Percentiles rank a stretch among this genome's conserved stretches.
phyloP scores from a whole-genome alignment of 164 flowering plant genomes.

The Santalum album region DNA sequence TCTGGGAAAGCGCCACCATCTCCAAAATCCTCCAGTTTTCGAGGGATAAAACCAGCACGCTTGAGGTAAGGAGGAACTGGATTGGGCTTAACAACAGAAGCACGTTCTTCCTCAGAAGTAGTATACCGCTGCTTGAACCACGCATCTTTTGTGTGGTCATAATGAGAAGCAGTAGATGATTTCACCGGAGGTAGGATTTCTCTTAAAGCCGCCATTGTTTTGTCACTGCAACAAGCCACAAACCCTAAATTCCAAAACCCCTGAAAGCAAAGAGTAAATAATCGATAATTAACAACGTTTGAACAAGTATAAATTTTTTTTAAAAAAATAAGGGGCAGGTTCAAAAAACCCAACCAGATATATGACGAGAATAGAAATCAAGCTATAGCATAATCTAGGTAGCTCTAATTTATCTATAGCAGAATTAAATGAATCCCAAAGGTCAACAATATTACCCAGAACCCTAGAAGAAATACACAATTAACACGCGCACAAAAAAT shows the following conservation, averaged over 20 bases:
- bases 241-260: constrained; percentile 1
- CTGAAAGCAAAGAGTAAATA: too few relatives aligned
- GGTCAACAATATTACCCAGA: too few relatives aligned
- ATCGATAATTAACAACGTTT: too few relatives aligned
- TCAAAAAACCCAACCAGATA: too few relatives aligned
- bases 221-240: background rate
- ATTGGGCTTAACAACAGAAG: constrained; percentile 25
- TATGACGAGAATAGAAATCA: too few relatives aligned
- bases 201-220: constrained; percentile 47
- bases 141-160: constrained; percentile 74
- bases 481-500: too few relatives aligned
- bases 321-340: too few relatives aligned
- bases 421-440: too few relatives aligned
- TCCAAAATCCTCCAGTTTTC: constrained; percentile 77
- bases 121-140: constrained; percentile 74
- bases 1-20: constrained; percentile 97
- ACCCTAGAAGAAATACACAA: too few relatives aligned
- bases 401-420: too few relatives aligned
- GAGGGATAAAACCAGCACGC: constrained; percentile 63
- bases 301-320: too few relatives aligned
- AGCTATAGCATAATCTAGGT: too few relatives aligned
- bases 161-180: constrained; percentile 31
- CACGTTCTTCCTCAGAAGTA: constrained; percentile 30
- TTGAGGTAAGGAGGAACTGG: constrained; percentile 60
- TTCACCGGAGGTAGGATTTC: constrained; percentile 65